A percentile compares a stretch with the other conserved stretches of the same genome.
Conservation (phyloP, 1,284 basidiomycete genomes). For the Vanrija sp. region DNA sequence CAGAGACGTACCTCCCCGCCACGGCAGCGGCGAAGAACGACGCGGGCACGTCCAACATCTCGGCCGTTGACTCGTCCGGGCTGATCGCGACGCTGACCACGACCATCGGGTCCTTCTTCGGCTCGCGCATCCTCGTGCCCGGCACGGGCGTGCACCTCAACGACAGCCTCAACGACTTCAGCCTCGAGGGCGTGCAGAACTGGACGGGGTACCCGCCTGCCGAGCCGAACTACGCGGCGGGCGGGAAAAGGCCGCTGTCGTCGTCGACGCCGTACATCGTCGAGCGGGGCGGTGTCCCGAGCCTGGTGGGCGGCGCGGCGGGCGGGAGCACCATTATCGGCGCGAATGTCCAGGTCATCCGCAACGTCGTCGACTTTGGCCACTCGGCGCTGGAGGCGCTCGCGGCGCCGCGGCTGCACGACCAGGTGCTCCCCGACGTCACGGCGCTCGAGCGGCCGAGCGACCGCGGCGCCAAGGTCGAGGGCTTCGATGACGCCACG, state of each 20-base stretch:
- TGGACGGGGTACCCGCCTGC: conserved; percentile 39
- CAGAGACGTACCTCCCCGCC: conserved; percentile 3
- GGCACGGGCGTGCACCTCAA: conserved; percentile 43
- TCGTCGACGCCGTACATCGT: conserved; percentile 43
- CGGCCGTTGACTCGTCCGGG: conserved; percentile 35
- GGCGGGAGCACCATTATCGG: conserved; percentile 45
- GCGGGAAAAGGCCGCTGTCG: conserved; percentile 39
- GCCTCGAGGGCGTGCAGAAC: conserved; percentile 35
- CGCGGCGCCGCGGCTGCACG: conserved; percentile 31
- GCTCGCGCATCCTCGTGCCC: conserved; percentile 42
- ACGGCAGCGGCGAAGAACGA: neutral
- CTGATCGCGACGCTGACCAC: conserved; percentile 41
- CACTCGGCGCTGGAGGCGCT: conserved; percentile 29
- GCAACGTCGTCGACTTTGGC: conserved; percentile 33
- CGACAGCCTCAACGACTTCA: conserved; percentile 46
- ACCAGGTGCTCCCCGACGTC: conserved; percentile 40
- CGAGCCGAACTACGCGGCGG: conserved; percentile 30
- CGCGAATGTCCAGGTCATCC: conserved; percentile 33
- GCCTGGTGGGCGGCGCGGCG: conserved; percentile 37
- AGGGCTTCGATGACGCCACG: conserved; percentile 23
- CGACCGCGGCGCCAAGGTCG: conserved; percentile 18
- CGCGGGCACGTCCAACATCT: conserved; percentile 42
- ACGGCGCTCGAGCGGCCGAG: conserved; percentile 25
- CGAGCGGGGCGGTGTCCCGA: conserved; percentile 15
- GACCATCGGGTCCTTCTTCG: conserved; percentile 41